Evolutionary conservation across 2,329 filamentous ascomycete genomes (phyloP), one percentile per base, ranked within the genome.

Genomic region (Cytospora schulzeri): DNA sequence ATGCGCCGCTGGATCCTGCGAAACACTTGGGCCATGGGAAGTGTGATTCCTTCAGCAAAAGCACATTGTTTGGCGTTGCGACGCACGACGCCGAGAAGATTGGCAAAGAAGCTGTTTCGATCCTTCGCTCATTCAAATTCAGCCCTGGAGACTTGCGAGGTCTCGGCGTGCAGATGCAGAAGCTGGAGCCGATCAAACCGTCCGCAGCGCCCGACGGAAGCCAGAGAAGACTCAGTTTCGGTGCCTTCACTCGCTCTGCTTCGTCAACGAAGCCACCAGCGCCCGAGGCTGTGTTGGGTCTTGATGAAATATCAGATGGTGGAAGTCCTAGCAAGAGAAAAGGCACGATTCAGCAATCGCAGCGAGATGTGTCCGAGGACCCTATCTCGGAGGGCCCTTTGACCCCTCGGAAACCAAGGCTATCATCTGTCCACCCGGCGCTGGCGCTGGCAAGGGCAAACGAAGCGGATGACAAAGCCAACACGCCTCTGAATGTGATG

Each of bases 21-120:
- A 99, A 99, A 73, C 93, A 97, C 76, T 82, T 99, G 1, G 95
- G 95, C 0, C 95, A 98, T 76, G 95, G 95, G 1, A 94, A 93
- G 76, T 99, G 95, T 72, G 95, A 99, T 73, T 91, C 88, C 0
- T 96, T 93, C 80, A 98, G 92, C 79, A 98, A 96, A 76, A 96
- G 92, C 70, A 76, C 90, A 11, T 75, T 88, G 1, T 89, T 99
- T 66, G 93, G 94, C 1, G 87, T 97, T 19, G 88, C 93, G 4
- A 98, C 94, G 0, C 90, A 96, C 73, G 84, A 87, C 59, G 83
- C 85, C 31, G 86, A 90, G 31, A 76, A 85, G 1, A 83, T 98
- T 48, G 88, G 88, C 0, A 93, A 90, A 72, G 93, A 98, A 75
- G 91, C 93, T 0, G 81, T 97, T n/a, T 88, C 89, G 0, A 90